Base-by-base conservation (phyloP, 768 basidiomycete genomes). In the Porpolomopsis calyptriformis region DNA sequence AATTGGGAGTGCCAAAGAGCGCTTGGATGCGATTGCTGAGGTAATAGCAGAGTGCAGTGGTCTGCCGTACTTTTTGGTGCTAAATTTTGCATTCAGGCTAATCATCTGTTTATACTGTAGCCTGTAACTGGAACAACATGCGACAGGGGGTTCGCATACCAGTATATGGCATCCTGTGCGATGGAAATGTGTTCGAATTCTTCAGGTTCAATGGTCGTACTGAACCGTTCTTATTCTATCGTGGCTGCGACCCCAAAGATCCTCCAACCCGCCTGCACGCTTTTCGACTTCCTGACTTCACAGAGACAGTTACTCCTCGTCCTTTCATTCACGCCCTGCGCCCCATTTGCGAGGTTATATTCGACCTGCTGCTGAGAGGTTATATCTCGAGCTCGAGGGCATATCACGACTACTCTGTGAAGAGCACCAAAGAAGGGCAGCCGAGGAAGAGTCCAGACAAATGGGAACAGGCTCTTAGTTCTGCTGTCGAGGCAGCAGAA, bases 151-250 rank as follows among this genome's bases (percentile, higher is more conserved):
- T 37, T 46, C 12, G 18, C 45, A 38, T 38, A 24, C 45, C 45
- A n/a, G 34, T 46, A 12, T 46, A n/a, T 27, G 35, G 45, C 24
- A 46, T 46, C 45, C 45, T 46, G 29, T 46, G 45, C 35, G 45
- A 46, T 19, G 34, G 45, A 11, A 34, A 12, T 26, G 8, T 11
- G 34, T 46, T 46, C 35, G 19, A 46, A 23, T 46, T 46, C 24
- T 46, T 20, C 20, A 36, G 12, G 33, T 46, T 20, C 24, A 34
- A 46, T 46, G 35, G 36, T 22, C 36, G 45, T 23, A 14, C 16
- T 7, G 24, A 36, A 18, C n/a, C 45, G 9, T 23, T 23, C n/a
- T 18, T 20, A 19, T 46, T 46, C 24, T 46, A 4, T 14, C n/a
- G 34, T 10, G 45, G 45, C 24, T 20, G 34, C 18, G 9, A 18